These are phyloP conservation scores for Penicillium mononematosum DNA, from an alignment of 495 filamentous ascomycete genomes.

Conservation along the genomic window DNA sequence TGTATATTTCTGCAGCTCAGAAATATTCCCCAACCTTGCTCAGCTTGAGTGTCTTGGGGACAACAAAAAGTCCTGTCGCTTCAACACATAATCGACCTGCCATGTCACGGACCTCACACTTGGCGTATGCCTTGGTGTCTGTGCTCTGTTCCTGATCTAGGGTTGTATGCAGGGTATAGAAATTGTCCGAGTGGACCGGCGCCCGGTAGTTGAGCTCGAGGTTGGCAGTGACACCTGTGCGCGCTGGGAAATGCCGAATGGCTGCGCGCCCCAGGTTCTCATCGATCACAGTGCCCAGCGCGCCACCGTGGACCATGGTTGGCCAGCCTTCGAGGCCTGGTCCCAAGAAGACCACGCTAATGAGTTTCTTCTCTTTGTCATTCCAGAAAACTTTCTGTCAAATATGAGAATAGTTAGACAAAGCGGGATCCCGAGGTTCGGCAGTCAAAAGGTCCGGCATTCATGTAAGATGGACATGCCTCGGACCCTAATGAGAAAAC, in stretches of 20 bases:
- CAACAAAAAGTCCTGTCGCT: conserved; percentile 64
- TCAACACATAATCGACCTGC: conserved; percentile 54
- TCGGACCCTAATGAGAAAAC: conserved; percentile 8
- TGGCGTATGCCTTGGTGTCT: conserved; percentile 63
- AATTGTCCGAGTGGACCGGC: conserved; percentile 55
- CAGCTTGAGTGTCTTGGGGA: conserved; percentile 52
- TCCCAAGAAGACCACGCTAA: conserved; percentile 65
- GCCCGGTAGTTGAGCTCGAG: conserved; percentile 63
- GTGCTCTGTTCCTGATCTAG: conserved; percentile 49
- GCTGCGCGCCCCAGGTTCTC: conserved; percentile 53
- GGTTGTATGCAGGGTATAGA: conserved; percentile 61
- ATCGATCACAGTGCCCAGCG: conserved; percentile 68
- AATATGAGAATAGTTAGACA: conserved; percentile 26
- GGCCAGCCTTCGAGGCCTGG: conserved; percentile 66
- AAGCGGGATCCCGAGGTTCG: conserved; percentile 21
- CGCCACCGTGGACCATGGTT: conserved; percentile 73
- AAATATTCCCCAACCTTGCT: conserved; percentile 44
- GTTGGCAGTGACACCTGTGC: conserved; percentile 61
- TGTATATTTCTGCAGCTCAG: conserved; percentile 21
- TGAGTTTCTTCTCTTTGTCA: conserved; percentile 42
- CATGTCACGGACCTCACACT: conserved; percentile 51
- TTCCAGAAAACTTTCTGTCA: conserved; percentile 53
- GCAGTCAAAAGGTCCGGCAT: conserved; percentile 14
- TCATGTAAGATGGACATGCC: not conserved
- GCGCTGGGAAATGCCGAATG: conserved; percentile 38